Conservation (phyloP, 257 asterid genomes). For the Osmanthus fragrans region DNA sequence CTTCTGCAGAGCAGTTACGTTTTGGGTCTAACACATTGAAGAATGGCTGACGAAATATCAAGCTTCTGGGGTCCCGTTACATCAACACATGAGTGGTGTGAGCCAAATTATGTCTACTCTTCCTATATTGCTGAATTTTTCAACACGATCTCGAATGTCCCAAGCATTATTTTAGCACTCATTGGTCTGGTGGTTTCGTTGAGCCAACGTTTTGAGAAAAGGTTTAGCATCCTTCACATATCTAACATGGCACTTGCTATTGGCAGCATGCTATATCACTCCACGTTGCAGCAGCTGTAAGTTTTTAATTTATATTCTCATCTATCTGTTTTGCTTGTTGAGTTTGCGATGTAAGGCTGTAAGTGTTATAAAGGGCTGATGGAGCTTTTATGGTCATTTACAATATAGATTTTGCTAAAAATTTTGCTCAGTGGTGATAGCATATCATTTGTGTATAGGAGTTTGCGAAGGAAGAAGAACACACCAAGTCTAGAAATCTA, state of each 20-base stretch:
- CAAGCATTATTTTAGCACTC: conserved; percentile 77
- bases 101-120: conserved; percentile 82
- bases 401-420: background rate
- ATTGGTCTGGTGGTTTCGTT: conserved; percentile 78
- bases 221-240: conserved; percentile 87
- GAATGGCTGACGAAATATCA: conserved; percentile 68
- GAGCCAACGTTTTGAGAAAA: conserved; percentile 84
- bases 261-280: conserved; percentile 91
- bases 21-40: conserved; percentile 26
- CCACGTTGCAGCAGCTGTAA: conserved; percentile 86
- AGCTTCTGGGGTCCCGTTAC: conserved; percentile 99
- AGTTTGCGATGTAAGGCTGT: background rate
- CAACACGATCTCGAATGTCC: conserved; percentile 83
- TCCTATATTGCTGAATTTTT: conserved; percentile 88
- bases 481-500: background rate
- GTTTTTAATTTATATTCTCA: conserved; percentile 31
- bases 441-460: background rate
- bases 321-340: conserved; percentile 18
- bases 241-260: conserved; percentile 87
- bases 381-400: background rate
- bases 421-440: background rate
- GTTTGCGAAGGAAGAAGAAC: background rate
- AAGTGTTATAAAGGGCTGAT: background rate
- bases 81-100: conserved; percentile 96
- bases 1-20: conserved; percentile 4